Conservation (phyloP, 2,329 filamentous ascomycete genomes). For the Alternaria metachromatica region DNA sequence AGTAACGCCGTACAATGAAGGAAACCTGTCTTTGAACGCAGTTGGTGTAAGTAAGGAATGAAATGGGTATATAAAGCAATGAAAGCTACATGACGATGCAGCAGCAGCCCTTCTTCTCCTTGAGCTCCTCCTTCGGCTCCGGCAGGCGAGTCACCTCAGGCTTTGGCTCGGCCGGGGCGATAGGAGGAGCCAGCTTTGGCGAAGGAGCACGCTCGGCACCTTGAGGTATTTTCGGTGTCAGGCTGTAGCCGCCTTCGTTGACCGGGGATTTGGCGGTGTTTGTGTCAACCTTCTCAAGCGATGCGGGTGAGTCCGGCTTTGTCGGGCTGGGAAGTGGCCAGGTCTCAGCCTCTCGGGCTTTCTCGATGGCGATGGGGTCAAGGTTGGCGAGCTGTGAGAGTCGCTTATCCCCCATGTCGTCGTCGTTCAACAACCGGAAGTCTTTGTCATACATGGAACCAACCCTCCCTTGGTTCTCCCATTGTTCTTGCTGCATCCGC, state of each 20-base stretch:
- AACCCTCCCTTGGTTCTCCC: slow-evolving; percentile 89
- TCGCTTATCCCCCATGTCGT: slow-evolving; percentile 55
- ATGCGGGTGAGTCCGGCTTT: slow-evolving; percentile 23
- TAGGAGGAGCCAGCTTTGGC: slow-evolving; percentile 29
- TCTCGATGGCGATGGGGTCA: slow-evolving; percentile 38
- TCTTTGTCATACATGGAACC: slow-evolving; percentile 86
- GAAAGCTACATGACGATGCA: slow-evolving; percentile 73
- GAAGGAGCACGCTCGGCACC: slow-evolving; percentile 37
- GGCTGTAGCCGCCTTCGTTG: slow-evolving; percentile 53
- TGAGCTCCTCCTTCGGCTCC: slow-evolving; percentile 62
- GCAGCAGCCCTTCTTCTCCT: slow-evolving; percentile 69
- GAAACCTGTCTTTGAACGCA: slow-evolving; percentile 31
- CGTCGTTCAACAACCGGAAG: slow-evolving; percentile 78
- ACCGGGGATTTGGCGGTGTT: slow-evolving; percentile 37
- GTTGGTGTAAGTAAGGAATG: slow-evolving; percentile 26
- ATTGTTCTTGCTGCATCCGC: slow-evolving; percentile 89
- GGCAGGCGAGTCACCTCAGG: slow-evolving; percentile 57
- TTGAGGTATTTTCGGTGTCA: slow-evolving; percentile 54
- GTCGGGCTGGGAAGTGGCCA: slow-evolving; percentile 47
- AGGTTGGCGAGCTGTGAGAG: slow-evolving; percentile 37
- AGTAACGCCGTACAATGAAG: slow-evolving; percentile 36
- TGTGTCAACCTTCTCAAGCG: slow-evolving; percentile 32
- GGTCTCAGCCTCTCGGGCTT: slow-evolving; percentile 32
- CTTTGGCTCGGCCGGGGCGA: slow-evolving; percentile 41
- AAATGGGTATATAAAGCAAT: slow-evolving; percentile 37